Evolutionary conservation across 371 early-diverging fungal genomes (phyloP), one percentile per base, ranked within the genome.

Genomic region (Dichotomocladium elegans): DNA sequence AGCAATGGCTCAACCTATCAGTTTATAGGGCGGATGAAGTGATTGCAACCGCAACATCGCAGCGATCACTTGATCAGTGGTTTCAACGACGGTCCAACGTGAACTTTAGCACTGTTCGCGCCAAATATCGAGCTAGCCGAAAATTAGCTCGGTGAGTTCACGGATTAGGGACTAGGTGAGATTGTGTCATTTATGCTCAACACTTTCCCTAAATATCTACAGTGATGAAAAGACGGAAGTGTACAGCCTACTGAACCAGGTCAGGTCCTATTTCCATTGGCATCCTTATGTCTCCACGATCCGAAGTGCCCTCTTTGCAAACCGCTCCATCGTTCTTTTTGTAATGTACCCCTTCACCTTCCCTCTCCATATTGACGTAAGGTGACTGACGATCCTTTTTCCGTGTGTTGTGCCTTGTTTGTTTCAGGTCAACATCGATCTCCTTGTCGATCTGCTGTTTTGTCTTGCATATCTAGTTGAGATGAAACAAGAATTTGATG

Each of bases 391-490:
- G 4, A 10, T 4, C 4, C 10, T 31, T 14, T 22, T 22, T 6
- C 3, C 14, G 14, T 44, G 5, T 31, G 3, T 37, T 46, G 4
- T n/a, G 26, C n/a, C n/a, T n/a, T n/a, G n/a, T n/a, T n/a, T n/a
- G 27, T 21, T 47, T 17, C 40, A 82, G 82, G 80, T 82, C 26
- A 74, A 79, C 47, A 63, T 73, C 33, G 83, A 83, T 51, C 59
- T 83, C 53, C 37, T 74, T 5, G 82, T 83, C 0, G 88, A 89
- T 59, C 37, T 79, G 0, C 46, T 86, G 10, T 80, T 86, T 43
- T 86, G 86, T 56, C 57, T 81, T 17, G 70, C 85, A 12, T 89
- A 89, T 57, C 59, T 88, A 10, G 65, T 80, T 9, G 88, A 89
- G 40, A 74, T 85, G 44, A 80, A 88, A 57, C 72, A 70, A 50